Evolutionary conservation across 331 rosid species (phyloP).

Genomic region (Cydonia oblonga): DNA sequence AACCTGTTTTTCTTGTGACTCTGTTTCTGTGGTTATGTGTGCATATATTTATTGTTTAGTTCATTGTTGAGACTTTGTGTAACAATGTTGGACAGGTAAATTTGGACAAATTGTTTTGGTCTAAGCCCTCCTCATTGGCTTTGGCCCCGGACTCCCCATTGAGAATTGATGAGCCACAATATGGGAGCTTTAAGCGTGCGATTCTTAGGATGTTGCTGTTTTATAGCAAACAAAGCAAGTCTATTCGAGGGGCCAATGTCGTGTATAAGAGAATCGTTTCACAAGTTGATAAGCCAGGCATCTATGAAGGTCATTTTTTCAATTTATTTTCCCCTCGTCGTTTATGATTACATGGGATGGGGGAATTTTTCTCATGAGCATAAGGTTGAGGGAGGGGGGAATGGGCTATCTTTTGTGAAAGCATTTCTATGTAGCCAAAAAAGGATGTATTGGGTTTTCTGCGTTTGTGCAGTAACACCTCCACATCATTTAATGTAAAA

Average conservation of each 20-base stretch:
- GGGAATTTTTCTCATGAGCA: background rate
- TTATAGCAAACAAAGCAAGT: constrained; percentile 84
- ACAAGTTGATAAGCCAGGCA: constrained; percentile 78
- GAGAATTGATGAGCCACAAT: constrained; percentile 70
- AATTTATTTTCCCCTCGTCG: background rate
- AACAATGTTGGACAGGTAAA: constrained; percentile 36
- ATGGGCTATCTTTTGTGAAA: background rate
- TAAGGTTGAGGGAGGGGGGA: background rate
- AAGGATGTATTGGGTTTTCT: background rate
- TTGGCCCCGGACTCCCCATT: constrained; percentile 52
- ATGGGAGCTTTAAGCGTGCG: constrained; percentile 54
- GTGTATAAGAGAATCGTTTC: constrained; percentile 58
- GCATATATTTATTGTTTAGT: background rate
- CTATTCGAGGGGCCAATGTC: constrained; percentile 87
- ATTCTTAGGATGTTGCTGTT: constrained; percentile 60
- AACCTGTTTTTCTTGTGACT: background rate
- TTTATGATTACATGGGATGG: background rate
- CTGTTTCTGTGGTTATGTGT: background rate
- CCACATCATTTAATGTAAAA: background rate
- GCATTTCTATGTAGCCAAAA: background rate
- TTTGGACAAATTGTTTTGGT: constrained; percentile 66
- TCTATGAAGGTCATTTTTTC: constrained; percentile 55
- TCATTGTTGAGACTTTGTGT: constrained; percentile 11
- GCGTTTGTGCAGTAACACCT: background rate
- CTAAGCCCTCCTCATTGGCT: constrained; percentile 69